Percentiles rank a stretch among this genome's conserved stretches.
Conservation (phyloP, 2,329 filamentous ascomycete species). For the Trichoderma aggressivum region DNA sequence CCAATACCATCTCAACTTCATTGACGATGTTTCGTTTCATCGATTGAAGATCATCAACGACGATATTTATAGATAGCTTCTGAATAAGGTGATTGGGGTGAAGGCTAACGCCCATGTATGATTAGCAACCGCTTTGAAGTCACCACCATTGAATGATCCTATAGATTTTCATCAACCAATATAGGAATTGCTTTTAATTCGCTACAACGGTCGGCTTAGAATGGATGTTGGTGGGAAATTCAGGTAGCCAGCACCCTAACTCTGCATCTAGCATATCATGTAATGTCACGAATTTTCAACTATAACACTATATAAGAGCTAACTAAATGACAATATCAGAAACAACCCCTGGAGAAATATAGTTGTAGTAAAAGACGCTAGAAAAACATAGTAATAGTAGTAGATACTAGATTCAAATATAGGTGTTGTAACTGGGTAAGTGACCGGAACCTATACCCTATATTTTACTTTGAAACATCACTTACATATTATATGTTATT, state of each 20-base stretch:
- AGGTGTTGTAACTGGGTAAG: slow-evolving; percentile 5
- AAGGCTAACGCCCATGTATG: not conserved
- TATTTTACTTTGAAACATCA: not conserved
- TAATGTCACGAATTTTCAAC: too few relatives aligned
- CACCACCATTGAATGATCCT: not conserved
- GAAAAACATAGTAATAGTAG: too few relatives aligned
- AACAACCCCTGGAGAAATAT: too few relatives aligned
- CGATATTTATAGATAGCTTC: not conserved
- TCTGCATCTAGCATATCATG: too few relatives aligned
- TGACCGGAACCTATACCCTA: not conserved
- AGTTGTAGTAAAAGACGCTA: too few relatives aligned
- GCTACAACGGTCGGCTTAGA: not conserved
- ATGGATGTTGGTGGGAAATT: not conserved
- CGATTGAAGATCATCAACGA: not conserved
- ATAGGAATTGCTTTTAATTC: not conserved
- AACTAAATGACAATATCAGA: too few relatives aligned
- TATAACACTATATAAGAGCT: too few relatives aligned
- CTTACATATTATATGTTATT: not conserved
- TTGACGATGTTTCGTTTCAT: not conserved
- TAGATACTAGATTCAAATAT: too few relatives aligned
- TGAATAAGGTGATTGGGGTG: not conserved
- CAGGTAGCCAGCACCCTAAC: too few relatives aligned
- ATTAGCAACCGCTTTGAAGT: not conserved
- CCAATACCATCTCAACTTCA: not conserved
- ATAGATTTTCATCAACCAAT: not conserved